phyloP scores from a whole-genome alignment of 768 basidiomycete species.

The Pseudohyphozyma bogoriensis region DNA sequence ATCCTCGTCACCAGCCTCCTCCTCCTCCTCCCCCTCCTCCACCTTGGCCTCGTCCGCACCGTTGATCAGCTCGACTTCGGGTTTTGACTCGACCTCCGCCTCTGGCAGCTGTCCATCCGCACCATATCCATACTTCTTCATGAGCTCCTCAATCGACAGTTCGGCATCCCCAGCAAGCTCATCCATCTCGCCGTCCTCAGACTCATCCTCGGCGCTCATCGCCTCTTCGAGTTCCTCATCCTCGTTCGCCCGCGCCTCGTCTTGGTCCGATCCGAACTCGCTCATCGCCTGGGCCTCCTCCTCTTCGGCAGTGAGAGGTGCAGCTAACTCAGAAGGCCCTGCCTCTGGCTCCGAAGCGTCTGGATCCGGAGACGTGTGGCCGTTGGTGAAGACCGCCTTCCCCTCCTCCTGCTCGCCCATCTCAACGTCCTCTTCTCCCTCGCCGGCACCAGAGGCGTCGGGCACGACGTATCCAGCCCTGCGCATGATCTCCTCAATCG shows the following conservation, averaged over 20 bases:
- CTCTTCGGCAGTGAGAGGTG: conserved; percentile 18
- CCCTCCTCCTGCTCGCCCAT: conserved; percentile 2
- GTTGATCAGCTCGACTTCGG: not conserved
- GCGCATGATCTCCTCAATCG: conserved; percentile 41
- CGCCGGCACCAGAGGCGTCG: conserved; percentile 20
- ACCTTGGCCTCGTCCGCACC: not conserved
- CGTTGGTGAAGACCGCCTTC: not conserved
- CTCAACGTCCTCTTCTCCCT: conserved; percentile 36
- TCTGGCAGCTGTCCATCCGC: not conserved
- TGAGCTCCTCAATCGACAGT: conserved; percentile 33
- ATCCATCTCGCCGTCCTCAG: conserved; percentile 36
- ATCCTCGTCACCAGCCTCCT: conserved; percentile 3
- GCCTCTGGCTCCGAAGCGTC: not conserved
- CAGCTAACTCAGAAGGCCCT: too few species aligned
- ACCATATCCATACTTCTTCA: conserved; percentile 26
- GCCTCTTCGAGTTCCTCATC: conserved; percentile 28
- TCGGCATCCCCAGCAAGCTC: conserved; percentile 41
- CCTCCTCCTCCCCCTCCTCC: not conserved
- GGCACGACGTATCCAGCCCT: conserved; percentile 38
- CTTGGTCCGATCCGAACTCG: conserved; percentile 31
- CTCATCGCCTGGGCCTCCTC: conserved; percentile 27
- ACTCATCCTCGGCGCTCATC: conserved; percentile 32
- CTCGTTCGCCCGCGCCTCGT: conserved; percentile 27
- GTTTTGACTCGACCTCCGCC: not conserved
- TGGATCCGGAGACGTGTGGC: not conserved